Evolutionary conservation across 2,329 filamentous ascomycete species (phyloP), one percentile per base, ranked within the genome.

Genomic region (Amauroascus niger): DNA sequence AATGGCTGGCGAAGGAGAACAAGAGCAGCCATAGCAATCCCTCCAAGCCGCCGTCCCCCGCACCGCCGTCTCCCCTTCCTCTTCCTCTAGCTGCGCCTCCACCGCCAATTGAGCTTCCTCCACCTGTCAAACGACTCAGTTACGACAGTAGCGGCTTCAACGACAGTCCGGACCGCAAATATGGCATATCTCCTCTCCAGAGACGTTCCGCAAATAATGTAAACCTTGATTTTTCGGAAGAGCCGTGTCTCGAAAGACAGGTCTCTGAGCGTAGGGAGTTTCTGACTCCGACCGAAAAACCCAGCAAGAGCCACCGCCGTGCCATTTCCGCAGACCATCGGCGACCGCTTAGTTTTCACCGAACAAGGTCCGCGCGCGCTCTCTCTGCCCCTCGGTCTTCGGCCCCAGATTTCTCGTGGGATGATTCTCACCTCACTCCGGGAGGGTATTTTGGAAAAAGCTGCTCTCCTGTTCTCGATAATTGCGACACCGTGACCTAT

Each of bases 221-320:
- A 4, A 28, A 48, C 26, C 43, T 53, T 6, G 39, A 20, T 13
- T 41, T 35, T 18, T 30, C 30, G 45, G 52, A 13, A 26, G 32
- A 49, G 3, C 26, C 16, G 13, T 66, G 64, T 14, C 58, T 71
- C 30, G 66, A 67, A 43, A 67, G 67, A 52, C 39, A 52, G 24
- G 9, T 37, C 65, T 91, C 88, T 26, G 90, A 95, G 69, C 79
- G 80, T 58, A 79, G 88, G 61, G 81, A 86, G 61, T 84, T 82
- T 63, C 75, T 95, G 52, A 76, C 84, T 55, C 82, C 86, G 43
- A 76, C 82, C 40, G 74, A 83, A 46, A 49, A 40, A 16, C 24
- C 78, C 80, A 20, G 35, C 33, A 39, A 30, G 5, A 79, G 81
- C 30, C 71, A 76, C 24, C 80, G 86, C 60, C 80, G 88, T 63